These are phyloP conservation scores for Candida quercuum DNA, from an alignment of 805 yeast genomes.

Conservation along the genomic window DNA sequence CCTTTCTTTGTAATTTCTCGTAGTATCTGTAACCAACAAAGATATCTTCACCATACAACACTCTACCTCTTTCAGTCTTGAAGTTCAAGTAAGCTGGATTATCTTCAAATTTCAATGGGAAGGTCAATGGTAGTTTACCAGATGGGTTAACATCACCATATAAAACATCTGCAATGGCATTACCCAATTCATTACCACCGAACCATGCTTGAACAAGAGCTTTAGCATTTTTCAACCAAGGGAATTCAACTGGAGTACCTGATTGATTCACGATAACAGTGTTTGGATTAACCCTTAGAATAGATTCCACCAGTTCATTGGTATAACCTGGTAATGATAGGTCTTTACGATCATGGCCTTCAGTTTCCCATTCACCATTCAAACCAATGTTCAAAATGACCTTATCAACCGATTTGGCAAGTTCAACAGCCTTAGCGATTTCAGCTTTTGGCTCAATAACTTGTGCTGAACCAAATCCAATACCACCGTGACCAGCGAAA, in stretches of 20 bases:
- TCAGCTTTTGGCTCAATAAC: slow-evolving; percentile 26
- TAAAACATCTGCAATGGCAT: slow-evolving; percentile 50
- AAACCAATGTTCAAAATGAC: slow-evolving; percentile 49
- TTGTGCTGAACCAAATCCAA: slow-evolving; percentile 28
- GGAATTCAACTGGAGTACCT: slow-evolving; percentile 56
- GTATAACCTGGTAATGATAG: slow-evolving; percentile 49
- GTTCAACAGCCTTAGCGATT: slow-evolving; percentile 37
- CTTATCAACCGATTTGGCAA: slow-evolving; percentile 48
- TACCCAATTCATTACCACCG: slow-evolving; percentile 51
- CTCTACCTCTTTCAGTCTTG: slow-evolving; percentile 45
- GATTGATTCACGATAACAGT: slow-evolving; percentile 48
- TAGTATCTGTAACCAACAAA: slow-evolving; percentile 59
- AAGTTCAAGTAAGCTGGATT: slow-evolving; percentile 53
- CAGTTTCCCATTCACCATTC: slow-evolving; percentile 54
- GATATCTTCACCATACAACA: slow-evolving; percentile 60
- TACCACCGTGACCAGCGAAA: slow-evolving; percentile 31
- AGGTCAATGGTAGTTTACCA: slow-evolving; percentile 52
- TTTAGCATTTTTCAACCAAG: slow-evolving; percentile 38
- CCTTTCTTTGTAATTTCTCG: slow-evolving; percentile 43
- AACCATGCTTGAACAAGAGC: slow-evolving; percentile 47
- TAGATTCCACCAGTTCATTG: slow-evolving; percentile 41
- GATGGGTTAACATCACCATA: slow-evolving; percentile 56
- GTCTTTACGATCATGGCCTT: slow-evolving; percentile 49
- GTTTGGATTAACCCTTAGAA: slow-evolving; percentile 44
- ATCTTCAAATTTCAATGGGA: slow-evolving; percentile 47